Evolutionary conservation across 352 stramenopile species (phyloP).

Genomic region (Phytophthora cactorum): DNA sequence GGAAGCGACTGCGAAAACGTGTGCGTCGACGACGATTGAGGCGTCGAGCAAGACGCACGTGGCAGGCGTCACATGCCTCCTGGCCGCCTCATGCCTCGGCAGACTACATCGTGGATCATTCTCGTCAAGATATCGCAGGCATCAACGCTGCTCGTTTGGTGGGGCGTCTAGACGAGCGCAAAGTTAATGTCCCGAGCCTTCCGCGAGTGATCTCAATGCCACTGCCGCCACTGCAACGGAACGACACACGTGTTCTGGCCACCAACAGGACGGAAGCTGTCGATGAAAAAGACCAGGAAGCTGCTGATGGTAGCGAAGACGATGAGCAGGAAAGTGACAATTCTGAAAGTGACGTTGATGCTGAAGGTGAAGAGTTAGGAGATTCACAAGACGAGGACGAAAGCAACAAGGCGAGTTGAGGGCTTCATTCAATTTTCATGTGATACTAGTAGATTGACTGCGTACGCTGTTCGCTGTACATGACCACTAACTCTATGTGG

Average conservation of each 20-base stretch:
- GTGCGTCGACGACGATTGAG: constrained; percentile 32
- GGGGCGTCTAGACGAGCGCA: constrained; percentile 44
- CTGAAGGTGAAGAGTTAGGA: constrained; percentile 14
- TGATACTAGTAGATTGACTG: constrained; percentile 17
- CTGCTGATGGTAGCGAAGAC: constrained; percentile 4
- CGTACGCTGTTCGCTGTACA: constrained; percentile 17
- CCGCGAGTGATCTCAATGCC: constrained; percentile 28
- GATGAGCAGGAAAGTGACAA: constrained; percentile 11
- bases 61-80: constrained; percentile 28
- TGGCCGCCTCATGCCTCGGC: constrained; percentile 43
- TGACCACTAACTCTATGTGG: constrained; percentile 35
- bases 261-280: background rate
- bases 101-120: constrained; percentile 53
- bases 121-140: constrained; percentile 20
- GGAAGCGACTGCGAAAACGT: constrained; percentile 41
- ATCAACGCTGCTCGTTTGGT: constrained; percentile 41
- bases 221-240: constrained; percentile 11
- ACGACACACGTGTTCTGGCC: background rate
- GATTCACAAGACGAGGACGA: constrained; percentile 21
- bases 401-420: constrained; percentile 12
- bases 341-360: constrained; percentile 12
- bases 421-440: constrained; percentile 1
- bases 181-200: constrained; percentile 9
- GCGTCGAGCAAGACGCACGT: constrained; percentile 49
- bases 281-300: background rate